Base-by-base conservation (phyloP, 2,329 filamentous ascomycete species). In the Aspergillus brasiliensis region DNA sequence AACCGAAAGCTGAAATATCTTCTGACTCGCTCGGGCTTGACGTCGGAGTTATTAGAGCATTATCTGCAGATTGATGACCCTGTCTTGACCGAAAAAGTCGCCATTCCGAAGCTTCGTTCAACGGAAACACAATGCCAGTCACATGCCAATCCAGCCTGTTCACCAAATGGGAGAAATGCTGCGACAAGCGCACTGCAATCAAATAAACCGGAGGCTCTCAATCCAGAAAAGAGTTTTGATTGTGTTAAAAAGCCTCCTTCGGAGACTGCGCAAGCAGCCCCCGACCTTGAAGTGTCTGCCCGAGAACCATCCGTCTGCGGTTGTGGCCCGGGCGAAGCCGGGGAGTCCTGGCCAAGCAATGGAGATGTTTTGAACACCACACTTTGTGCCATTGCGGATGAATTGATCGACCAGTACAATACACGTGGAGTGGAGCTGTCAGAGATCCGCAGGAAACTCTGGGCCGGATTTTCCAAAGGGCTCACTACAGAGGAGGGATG, bases 371-470 rank as follows among this genome's bases (percentile, higher is more conserved):
- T 75, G 3, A 74, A 75, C 42, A 74, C 74, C 6, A 75, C 75
- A 3, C 66, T 77, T 17, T 78, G 75, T 58, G 69, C 71, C n/a
- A 70, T 78, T 17, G 75, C 75, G 2, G 75, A 76, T 51, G 72
- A 73, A 25, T 62, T 78, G 56, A 70, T 77, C 19, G 62, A 69
- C 10, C 75, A 76, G 55, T 78, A 75, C 62, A 74, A 78, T 55
- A 73, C 70, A 8, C 69, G 69, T 19, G 71, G 73, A 0, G 46
- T 71, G 19, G 75, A 77, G 51, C 68, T 77, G 37, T 67, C 69
- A 8, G 71, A 76, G 37, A 77, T 78, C 40, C 71, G 68, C 38
- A 62, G 64, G 48, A 73, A 67, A 58, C 70, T 77, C 13, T 72
- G 71, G 59, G 62, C 67, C n/a, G 75, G 74, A 0, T 77, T 77